phyloP scores from a whole-genome alignment of 352 stramenopile genomes.

The Phytophthora lateralis region DNA sequence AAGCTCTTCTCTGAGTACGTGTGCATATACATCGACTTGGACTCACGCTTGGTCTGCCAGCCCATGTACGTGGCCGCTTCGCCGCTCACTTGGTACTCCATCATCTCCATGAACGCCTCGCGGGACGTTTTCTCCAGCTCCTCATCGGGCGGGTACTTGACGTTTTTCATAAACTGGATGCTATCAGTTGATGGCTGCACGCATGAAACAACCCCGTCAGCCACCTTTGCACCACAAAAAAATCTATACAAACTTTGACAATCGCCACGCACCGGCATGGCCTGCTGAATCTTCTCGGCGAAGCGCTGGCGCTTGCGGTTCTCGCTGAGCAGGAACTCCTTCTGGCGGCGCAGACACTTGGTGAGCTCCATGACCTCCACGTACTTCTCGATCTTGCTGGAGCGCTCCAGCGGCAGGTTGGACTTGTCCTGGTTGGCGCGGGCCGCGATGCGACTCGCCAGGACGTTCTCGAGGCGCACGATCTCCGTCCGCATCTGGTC shows the following conservation, averaged over 20 bases:
- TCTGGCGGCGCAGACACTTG: slow-evolving; percentile 85
- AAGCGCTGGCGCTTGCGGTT: slow-evolving; percentile 88
- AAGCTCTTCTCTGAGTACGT: slow-evolving; percentile 79
- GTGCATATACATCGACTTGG: slow-evolving; percentile 89
- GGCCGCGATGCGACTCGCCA: slow-evolving; percentile 72
- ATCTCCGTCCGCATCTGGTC: slow-evolving; percentile 84
- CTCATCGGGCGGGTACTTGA: slow-evolving; percentile 80
- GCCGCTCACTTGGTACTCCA: slow-evolving; percentile 80
- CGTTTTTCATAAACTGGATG: slow-evolving; percentile 90
- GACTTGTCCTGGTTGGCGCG: slow-evolving; percentile 75
- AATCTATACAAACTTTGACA: not conserved
- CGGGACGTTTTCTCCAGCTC: slow-evolving; percentile 81
- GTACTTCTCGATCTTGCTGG: slow-evolving; percentile 88
- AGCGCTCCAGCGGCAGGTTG: slow-evolving; percentile 74
- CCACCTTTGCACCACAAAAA: not conserved
- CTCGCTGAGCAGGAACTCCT: slow-evolving; percentile 86
- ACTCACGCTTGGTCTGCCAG: slow-evolving; percentile 84
- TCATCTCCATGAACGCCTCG: slow-evolving; percentile 82
- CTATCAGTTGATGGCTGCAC: slow-evolving; percentile 79
- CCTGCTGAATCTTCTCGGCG: slow-evolving; percentile 86
- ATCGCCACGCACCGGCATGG: slow-evolving; percentile 70
- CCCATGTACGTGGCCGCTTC: slow-evolving; percentile 65
- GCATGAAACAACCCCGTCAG: slow-evolving; percentile 9
- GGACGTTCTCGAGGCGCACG: slow-evolving; percentile 74
- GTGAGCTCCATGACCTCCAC: slow-evolving; percentile 88